These are phyloP conservation scores for Pezicula carpinea DNA, from an alignment of 2,329 filamentous ascomycete species.

Conservation along the genomic window DNA sequence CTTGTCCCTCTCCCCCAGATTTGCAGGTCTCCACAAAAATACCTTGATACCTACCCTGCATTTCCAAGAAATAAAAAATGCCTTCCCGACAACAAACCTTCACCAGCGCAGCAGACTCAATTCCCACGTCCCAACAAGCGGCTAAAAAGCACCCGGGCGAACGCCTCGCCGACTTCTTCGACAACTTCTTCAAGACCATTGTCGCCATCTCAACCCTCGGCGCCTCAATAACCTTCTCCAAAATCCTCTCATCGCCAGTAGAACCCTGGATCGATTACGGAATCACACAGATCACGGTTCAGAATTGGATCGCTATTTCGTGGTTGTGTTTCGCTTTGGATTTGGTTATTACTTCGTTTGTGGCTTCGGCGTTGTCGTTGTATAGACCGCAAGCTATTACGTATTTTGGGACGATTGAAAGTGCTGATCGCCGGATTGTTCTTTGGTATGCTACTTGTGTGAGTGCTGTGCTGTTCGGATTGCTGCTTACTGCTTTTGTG, in stretches of 20 bases:
- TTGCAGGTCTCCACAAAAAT: too few relatives aligned
- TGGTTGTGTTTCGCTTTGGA: constrained; percentile 11
- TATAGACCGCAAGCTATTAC: constrained; percentile 5
- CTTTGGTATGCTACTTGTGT: constrained; percentile 14
- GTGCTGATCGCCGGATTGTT: constrained; percentile 6
- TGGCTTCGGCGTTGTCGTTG: constrained; percentile 7
- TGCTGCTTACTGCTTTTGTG: constrained; percentile 9
- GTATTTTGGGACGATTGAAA: constrained; percentile 10
- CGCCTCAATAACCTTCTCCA: constrained; percentile 12
- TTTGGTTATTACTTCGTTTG: constrained; percentile 6
- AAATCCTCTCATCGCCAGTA: constrained; percentile 8
- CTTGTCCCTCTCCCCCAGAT: too few relatives aligned
- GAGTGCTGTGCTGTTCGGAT: constrained; percentile 5
- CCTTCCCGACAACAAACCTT: too few relatives aligned
- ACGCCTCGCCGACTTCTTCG: constrained; percentile 14
- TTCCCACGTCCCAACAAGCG: not conserved
- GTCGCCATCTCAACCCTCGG: constrained; percentile 12
- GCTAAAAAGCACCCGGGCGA: constrained; percentile 10
- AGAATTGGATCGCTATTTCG: constrained; percentile 5
- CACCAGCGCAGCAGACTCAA: too few relatives aligned
- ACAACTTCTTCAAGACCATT: constrained; percentile 15
- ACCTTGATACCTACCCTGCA: too few relatives aligned
- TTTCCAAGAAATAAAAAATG: too few relatives aligned
- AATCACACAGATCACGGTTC: constrained; percentile 1
- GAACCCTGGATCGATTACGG: constrained; percentile 9